Percentiles rank a stretch among this genome's conserved stretches.
These are phyloP conservation scores for Colletotrichum chlorophyti DNA, from an alignment of 2,329 filamentous ascomycete species.

Conservation along the genomic window DNA sequence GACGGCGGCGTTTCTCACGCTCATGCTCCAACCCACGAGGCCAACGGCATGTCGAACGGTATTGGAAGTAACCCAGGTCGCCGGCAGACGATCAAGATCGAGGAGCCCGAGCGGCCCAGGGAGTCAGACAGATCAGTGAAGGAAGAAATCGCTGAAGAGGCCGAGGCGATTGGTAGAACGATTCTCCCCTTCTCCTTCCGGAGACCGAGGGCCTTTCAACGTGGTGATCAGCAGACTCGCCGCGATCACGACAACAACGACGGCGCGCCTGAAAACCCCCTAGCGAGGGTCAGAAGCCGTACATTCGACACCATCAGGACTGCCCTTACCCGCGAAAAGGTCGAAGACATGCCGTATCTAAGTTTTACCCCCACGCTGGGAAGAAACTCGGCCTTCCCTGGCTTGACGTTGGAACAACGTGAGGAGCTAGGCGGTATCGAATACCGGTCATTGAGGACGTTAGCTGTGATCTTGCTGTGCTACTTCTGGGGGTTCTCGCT, in stretches of 20 bases:
- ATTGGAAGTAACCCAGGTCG: slow-evolving; percentile 37
- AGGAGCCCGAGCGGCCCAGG: slow-evolving; percentile 62
- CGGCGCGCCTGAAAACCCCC: slow-evolving; percentile 28
- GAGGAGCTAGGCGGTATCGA: slow-evolving; percentile 97
- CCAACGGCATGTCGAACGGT: slow-evolving; percentile 26
- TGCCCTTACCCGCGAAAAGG: slow-evolving; percentile 59
- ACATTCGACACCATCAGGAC: slow-evolving; percentile 67
- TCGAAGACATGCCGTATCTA: slow-evolving; percentile 81
- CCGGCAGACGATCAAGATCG: slow-evolving; percentile 69
- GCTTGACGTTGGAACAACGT: slow-evolving; percentile 86
- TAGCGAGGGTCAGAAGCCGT: slow-evolving; percentile 46
- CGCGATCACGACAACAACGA: slow-evolving; percentile 46
- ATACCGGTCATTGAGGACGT: slow-evolving; percentile 87
- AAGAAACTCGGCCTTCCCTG: slow-evolving; percentile 91
- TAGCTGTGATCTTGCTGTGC: slow-evolving; percentile 76
- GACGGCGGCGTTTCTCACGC: slow-evolving; percentile 35
- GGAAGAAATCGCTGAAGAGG: slow-evolving; percentile 49
- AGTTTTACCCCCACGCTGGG: slow-evolving; percentile 93
- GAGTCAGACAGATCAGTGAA: slow-evolving; percentile 35
- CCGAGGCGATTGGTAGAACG: slow-evolving; percentile 47
- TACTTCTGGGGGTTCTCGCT: slow-evolving; percentile 89
- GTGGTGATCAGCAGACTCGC: slow-evolving; percentile 45
- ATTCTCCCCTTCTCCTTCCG: slow-evolving; percentile 51
- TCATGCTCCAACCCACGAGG: slow-evolving; percentile 31
- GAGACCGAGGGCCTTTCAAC: slow-evolving; percentile 47